Conservation (phyloP, 495 filamentous ascomycete species). For the Penicillium lividum region DNA sequence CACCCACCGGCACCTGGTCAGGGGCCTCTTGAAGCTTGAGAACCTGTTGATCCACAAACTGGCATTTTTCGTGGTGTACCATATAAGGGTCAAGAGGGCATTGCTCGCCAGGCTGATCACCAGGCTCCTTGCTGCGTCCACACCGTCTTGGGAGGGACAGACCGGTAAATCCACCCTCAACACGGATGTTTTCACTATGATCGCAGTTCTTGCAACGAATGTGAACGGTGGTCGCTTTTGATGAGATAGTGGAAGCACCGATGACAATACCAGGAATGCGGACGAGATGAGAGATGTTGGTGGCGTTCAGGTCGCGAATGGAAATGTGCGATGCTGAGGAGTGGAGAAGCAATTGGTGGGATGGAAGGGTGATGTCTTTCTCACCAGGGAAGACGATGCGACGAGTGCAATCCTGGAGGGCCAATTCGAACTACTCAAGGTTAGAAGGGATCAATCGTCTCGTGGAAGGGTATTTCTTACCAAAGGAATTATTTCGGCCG, state of each 20-base stretch:
- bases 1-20: constrained; percentile 96
- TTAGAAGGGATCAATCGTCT: constrained; percentile 5
- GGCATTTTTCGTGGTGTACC: constrained; percentile 88
- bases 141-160: constrained; percentile 81
- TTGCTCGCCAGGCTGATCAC: constrained; percentile 60
- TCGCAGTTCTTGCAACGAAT: constrained; percentile 90
- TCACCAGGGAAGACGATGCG: constrained; percentile 84
- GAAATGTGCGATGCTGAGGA: constrained; percentile 87
- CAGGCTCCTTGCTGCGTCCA: constrained; percentile 55
- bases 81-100: constrained; percentile 97
- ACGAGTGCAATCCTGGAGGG: constrained; percentile 86
- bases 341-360: constrained; percentile 95
- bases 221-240: constrained; percentile 84
- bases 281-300: constrained; percentile 91
- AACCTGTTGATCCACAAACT: constrained; percentile 97
- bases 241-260: constrained; percentile 93
- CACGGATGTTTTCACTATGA: constrained; percentile 66
- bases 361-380: constrained; percentile 64
- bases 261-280: constrained; percentile 97
- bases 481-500: constrained; percentile 87
- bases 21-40: constrained; percentile 98
- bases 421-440: constrained; percentile 75
- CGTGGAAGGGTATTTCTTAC: constrained; percentile 47
- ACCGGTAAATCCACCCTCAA: constrained; percentile 83
- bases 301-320: constrained; percentile 90